Base-by-base conservation (phyloP, 352 stramenopile species). In the Globisporangium uncinulatum region DNA sequence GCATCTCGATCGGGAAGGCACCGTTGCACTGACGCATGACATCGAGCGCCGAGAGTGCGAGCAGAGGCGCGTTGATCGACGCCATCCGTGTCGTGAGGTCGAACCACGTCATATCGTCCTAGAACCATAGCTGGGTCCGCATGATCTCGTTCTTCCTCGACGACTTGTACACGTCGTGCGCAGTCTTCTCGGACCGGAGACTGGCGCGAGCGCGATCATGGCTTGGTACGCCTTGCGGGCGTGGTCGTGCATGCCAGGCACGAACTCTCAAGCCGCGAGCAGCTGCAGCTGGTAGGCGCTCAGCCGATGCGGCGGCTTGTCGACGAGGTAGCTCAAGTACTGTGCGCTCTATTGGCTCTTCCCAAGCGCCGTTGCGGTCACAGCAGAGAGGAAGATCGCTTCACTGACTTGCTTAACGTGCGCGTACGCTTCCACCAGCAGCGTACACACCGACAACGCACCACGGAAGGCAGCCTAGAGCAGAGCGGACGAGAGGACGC, bases 261-360 rank as follows among this genome's bases (percentile, higher is more conserved):
- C 66, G 11, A 90, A 61, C 48, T 88, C 69, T 10, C 83, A 49
- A 13, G 71, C 79, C 41, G 79, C 67, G 21, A 92, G 54, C 21
- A 92, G 48, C 36, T 78, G 61, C 44, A 92, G 51, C 29, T 87
- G 77, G 59, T 89, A 89, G 14, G 59, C 60, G 29, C 62, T 54
- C 1, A 89, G 47, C 24, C 69, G 74, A 60, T 73, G 71, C 4
- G 77, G 79, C 1, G 79, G 77, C 3, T 74, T 74, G 11, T 89
- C 77, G 4, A 78, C 68, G 34, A 92, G 39, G 57, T 89, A 81
- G 51, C 84, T 70, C 36, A 92, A 86, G 54, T 92, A 89, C 41
- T 89, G 74, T 8, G 79, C 74, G 39, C 77, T 86, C 46, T 92
- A 75, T 20, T 61, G 65, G 48, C 77, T 69, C n/a, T 80, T 82